Evolutionary conservation across 2,329 filamentous ascomycete genomes (phyloP).

Genomic region (Paraphaeosphaeria minitans): DNA sequence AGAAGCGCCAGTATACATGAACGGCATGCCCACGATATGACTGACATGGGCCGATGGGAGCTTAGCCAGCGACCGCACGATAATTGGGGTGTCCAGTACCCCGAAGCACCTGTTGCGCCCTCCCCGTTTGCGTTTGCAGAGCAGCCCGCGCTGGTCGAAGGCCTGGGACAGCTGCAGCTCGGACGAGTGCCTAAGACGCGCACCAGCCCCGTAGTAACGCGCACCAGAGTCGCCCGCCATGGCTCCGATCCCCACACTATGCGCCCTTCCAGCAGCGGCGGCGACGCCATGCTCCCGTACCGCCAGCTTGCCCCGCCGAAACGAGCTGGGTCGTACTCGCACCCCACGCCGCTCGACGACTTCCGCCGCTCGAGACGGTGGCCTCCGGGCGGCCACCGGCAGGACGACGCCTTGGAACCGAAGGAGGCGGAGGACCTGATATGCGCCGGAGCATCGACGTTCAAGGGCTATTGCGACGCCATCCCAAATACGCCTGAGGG

Average conservation of each 20-base stretch:
- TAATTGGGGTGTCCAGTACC: slow-evolving; percentile 30
- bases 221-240: slow-evolving; percentile 44
- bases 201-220: slow-evolving; percentile 42
- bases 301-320: slow-evolving; percentile 31
- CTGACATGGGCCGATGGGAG: slow-evolving; percentile 40
- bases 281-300: slow-evolving; percentile 32
- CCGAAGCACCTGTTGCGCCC: slow-evolving; percentile 31
- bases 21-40: slow-evolving; percentile 47
- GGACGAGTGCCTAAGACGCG: slow-evolving; percentile 34
- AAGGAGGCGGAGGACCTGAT: slow-evolving; percentile 47
- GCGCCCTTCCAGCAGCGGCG: slow-evolving; percentile 42
- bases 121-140: slow-evolving; percentile 37
- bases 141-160: slow-evolving; percentile 28
- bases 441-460: slow-evolving; percentile 45
- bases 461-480: slow-evolving; percentile 47
- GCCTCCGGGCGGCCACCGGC: slow-evolving; percentile 47
- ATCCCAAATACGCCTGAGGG: slow-evolving; percentile 44
- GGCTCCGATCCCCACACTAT: slow-evolving; percentile 39
- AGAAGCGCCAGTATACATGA: slow-evolving; percentile 27
- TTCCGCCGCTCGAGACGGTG: slow-evolving; percentile 44
- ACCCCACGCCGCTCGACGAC: slow-evolving; percentile 45
- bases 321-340: slow-evolving; percentile 44
- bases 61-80: slow-evolving; percentile 38
- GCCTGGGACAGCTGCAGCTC: slow-evolving; percentile 35
- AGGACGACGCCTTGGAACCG: slow-evolving; percentile 37